phyloP scores from a whole-genome alignment of 1,284 basidiomycete genomes.

The Ceratobasidium sp. region DNA sequence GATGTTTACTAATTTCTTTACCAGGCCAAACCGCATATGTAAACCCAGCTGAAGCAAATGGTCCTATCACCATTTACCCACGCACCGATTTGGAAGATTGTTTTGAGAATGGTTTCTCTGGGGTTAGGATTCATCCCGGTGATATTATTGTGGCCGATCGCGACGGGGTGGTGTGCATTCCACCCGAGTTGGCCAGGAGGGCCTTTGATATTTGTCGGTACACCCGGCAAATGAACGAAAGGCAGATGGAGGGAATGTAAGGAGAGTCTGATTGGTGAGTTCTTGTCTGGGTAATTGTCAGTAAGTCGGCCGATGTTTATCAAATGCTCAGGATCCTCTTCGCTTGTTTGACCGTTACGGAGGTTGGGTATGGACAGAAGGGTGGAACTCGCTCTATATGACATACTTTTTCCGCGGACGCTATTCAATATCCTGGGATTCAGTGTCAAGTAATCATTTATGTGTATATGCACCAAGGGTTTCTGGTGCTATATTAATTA shows the following conservation, averaged over 20 bases:
- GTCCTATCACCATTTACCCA: slow-evolving; percentile 68
- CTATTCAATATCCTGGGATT: too few relatives aligned
- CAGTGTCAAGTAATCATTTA: too few relatives aligned
- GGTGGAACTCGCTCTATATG: too few relatives aligned
- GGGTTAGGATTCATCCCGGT: slow-evolving; percentile 70
- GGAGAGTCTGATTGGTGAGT: neutral
- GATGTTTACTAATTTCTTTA: too few relatives aligned
- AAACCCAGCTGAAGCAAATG: slow-evolving; percentile 76
- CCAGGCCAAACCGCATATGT: slow-evolving; percentile 76
- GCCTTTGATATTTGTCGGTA: slow-evolving; percentile 67
- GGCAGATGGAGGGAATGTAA: slow-evolving; percentile 74
- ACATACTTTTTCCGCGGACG: too few relatives aligned
- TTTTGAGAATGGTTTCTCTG: slow-evolving; percentile 55
- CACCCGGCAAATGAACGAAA: slow-evolving; percentile 71
- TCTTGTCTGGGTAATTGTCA: neutral
- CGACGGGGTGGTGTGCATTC: slow-evolving; percentile 88
- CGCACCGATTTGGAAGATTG: slow-evolving; percentile 48
- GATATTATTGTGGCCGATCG: slow-evolving; percentile 88
- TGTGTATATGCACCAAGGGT: too few relatives aligned
- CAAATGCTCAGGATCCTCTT: too few relatives aligned
- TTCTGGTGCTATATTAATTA: too few relatives aligned
- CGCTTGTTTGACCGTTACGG: too few relatives aligned
- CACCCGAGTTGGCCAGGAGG: slow-evolving; percentile 60
- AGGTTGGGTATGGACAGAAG: too few relatives aligned
- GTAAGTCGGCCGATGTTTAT: too few relatives aligned